Evolutionary conservation across 441 rosid genomes (phyloP), one percentile per base, ranked within the genome.

Genomic region (Aleurites moluccanus): DNA sequence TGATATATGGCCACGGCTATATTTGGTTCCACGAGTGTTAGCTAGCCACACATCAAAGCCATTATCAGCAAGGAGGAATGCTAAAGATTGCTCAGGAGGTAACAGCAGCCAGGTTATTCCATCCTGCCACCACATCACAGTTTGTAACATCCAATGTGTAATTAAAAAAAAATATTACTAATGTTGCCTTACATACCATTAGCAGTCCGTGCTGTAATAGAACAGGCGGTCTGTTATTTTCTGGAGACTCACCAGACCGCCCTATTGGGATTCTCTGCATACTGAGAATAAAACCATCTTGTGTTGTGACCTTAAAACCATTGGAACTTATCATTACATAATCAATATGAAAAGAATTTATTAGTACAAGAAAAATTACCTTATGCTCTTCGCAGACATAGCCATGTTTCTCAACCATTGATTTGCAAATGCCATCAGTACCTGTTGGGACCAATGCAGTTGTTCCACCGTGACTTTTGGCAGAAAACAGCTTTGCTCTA

Each of bases 11-110:
- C 86, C 81, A 50, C 87, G 80, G 86, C 96, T 84, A 66, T 75
- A 89, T 68, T 87, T 86, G 69, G 98, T 92, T 63, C 98, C 98
- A 60, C 98, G 83, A 21, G 88, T 82, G 80, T 91, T 93, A 25
- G 89, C 85, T 65, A 95, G 81, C 97, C 98, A 95, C 27, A 91
- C 99, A 78, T 93, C 99, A 71, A 85, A 93, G 42, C 98, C 98
- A 56, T 83, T 77, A 57, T 95, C 96, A 8, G 96, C 96, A 70
- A 95, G 80, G 14, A 91, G 83, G 74, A 95, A 77, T 2, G 98
- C 97, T 20, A 95, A 83, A 73, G 88, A 88, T 80, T 90, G 89
- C 20, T 86, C 88, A 4, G 97, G 93, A 25, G 94, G 84, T 72
- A 88, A 87, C 57, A 91, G 69, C 44, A 95, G 85, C 99, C 97